Evolutionary conservation across 441 rosid genomes (phyloP).

Genomic region (Eugenia klotzschiana): DNA sequence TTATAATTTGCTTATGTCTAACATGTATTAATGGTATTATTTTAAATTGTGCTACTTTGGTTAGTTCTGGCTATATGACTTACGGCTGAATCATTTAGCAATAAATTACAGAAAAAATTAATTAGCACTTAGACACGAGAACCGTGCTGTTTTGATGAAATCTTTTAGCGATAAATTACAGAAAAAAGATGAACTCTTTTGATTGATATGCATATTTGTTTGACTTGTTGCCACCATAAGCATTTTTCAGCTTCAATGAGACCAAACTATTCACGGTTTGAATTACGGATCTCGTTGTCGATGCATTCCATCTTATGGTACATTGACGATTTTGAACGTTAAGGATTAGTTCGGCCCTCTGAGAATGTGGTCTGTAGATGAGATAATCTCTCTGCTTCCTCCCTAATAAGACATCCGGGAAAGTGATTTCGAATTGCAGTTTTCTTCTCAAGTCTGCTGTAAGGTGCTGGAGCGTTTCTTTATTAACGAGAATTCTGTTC

Average conservation of each 20-base stretch:
- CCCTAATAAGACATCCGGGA: not conserved
- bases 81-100: not conserved
- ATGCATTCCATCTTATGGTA: not conserved
- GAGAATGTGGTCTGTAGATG: not conserved
- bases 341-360: not conserved
- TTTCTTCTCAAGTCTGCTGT: not conserved
- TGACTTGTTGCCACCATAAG: no score
- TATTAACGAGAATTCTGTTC: no score
- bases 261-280: not conserved
- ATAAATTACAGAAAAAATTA: no score
- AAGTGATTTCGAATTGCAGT: not conserved
- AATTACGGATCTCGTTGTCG: not conserved
- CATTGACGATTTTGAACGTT: not conserved
- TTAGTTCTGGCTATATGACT: not conserved
- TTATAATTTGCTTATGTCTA: no score
- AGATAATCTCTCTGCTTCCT: not conserved
- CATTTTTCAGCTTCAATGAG: no score
- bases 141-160: not conserved
- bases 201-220: no score
- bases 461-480: not conserved
- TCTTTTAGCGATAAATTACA: no score
- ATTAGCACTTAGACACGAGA: not conserved
- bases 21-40: not conserved
- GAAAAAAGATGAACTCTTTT: no score
- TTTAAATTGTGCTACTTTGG: not conserved